These are phyloP conservation scores for Arabidopsis lyrata DNA, from an alignment of 441 rosid genomes.

Conservation along the genomic window DNA sequence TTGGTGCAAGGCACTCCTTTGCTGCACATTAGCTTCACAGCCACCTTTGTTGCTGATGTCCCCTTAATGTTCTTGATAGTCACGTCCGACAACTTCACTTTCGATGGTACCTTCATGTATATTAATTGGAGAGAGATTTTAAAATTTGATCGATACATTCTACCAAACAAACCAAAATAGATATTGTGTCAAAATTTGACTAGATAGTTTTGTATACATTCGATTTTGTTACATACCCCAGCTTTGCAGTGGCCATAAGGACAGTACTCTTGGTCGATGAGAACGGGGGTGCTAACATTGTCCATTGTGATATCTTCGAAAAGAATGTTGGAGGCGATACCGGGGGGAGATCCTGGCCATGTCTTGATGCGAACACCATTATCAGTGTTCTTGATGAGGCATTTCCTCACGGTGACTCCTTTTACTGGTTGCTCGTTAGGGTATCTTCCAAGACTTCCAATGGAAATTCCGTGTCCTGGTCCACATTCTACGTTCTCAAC, in stretches of 20 bases:
- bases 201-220: background rate
- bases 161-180: background rate
- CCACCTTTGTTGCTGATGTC: slow-evolving; percentile 49
- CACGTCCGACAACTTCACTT: slow-evolving; percentile 50
- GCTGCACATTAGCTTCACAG: slow-evolving; percentile 56
- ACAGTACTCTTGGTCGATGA: slow-evolving; percentile 57
- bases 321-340: slow-evolving; percentile 43
- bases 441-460: slow-evolving; percentile 61
- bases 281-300: slow-evolving; percentile 49
- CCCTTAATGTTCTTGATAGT: slow-evolving; percentile 58
- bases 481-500: slow-evolving; percentile 49
- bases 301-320: slow-evolving; percentile 52
- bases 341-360: slow-evolving; percentile 55
- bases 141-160: background rate
- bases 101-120: slow-evolving; percentile 47
- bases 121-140: background rate
- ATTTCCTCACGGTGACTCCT: slow-evolving; percentile 45
- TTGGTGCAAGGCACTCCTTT: slow-evolving; percentile 50
- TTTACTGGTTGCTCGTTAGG: slow-evolving; percentile 48
- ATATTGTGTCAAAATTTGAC: background rate
- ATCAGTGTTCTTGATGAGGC: slow-evolving; percentile 44
- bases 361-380: slow-evolving; percentile 67
- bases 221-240: slow-evolving; percentile 28
- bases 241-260: slow-evolving; percentile 45
- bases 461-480: slow-evolving; percentile 66